A percentile compares a stretch with the other conserved stretches of the same genome.
These are phyloP conservation scores for Neurospora sp. DNA, from an alignment of 495 filamentous ascomycete genomes.

Conservation along the genomic window DNA sequence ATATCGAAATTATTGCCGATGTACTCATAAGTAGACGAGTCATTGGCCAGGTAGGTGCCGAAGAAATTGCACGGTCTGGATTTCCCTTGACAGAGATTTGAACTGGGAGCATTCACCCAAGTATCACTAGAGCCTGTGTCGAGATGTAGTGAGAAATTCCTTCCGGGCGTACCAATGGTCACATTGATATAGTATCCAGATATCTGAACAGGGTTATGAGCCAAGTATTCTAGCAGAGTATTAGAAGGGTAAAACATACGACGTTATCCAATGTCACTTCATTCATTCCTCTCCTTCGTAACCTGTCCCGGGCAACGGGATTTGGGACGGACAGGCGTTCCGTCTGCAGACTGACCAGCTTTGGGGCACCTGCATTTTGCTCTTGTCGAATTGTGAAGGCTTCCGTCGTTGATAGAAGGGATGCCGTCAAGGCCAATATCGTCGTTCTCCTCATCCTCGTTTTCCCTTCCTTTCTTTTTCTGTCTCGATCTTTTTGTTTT, in stretches of 20 bases:
- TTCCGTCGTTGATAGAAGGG: constrained; percentile 7
- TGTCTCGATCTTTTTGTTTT: background rate
- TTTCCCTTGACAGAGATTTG: constrained; percentile 43
- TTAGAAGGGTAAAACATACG: constrained; percentile 17
- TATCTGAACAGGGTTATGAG: constrained; percentile 28
- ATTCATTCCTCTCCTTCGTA: constrained; percentile 34
- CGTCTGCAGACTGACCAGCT: constrained; percentile 39
- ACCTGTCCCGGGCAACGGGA: constrained; percentile 31
- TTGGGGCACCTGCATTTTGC: constrained; percentile 18
- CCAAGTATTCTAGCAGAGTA: background rate
- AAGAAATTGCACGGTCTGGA: constrained; percentile 41
- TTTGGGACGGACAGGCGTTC: constrained; percentile 30
- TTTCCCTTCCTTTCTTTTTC: background rate
- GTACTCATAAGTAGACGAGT: constrained; percentile 72
- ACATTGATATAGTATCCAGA: constrained; percentile 63
- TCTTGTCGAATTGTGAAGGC: constrained; percentile 10
- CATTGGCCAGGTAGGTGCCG: constrained; percentile 62
- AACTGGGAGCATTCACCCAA: constrained; percentile 68
- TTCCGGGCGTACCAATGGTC: constrained; percentile 60
- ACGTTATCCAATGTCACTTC: constrained; percentile 38
- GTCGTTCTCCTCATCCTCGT: constrained; percentile 11
- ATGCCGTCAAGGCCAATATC: constrained; percentile 13
- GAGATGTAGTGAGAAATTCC: constrained; percentile 54
- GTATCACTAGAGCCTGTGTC: constrained; percentile 87
- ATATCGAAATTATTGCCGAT: constrained; percentile 79